Base-by-base conservation (phyloP, 2,329 filamentous ascomycete genomes). In the Coniosporium tulheliwenetii region DNA sequence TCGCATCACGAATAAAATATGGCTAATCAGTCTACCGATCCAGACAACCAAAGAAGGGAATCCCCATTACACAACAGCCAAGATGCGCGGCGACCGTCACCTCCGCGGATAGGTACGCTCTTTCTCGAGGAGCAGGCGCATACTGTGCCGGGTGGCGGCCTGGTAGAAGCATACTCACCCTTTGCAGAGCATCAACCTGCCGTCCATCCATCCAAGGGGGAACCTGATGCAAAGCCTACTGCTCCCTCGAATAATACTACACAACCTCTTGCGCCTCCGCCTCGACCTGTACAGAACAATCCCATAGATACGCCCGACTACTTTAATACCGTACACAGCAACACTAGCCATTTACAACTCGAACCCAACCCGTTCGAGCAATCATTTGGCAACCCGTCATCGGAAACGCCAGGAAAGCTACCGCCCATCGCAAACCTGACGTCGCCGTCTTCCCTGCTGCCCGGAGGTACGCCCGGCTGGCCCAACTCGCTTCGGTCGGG, bases 361-460 rank as follows among this genome's bases (percentile, higher is more conserved):
- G 91, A 96, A 67, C 86, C 86, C 44, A 96, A 98, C 62, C 89
- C 91, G 8, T 96, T 98, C 55, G 91, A 96, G 60, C 85, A 91
- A 62, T 95, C 89, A 5, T 98, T 98, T 58, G 79, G 77, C 35
- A 70, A 67, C 33, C 70, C 62, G 16, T 73, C 69, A 38, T 65
- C 77, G 50, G 85, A 93, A 59, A 93, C 89, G 30, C 86, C 89
- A 12, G 83, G 85, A 30, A 69, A 79, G 54, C 69, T 98, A 46
- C 91, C 91, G 39, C 83, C 87, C 12, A 86, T 96, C 50, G 86
- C 86, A 37, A 75, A 86, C 47, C 73, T 98, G 52, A 93, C 91
- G 16, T 96, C 91, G 37, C 89, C 91, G 5, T 85, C 85, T 37
- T 77, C 85, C 15, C 73, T 93, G 14, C 64, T 85, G 30, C 79